Percentiles rank a stretch among this genome's conserved stretches.
These are phyloP conservation scores for Alternaria ethzedia DNA, from an alignment of 2,329 filamentous ascomycete species.

Conservation along the genomic window DNA sequence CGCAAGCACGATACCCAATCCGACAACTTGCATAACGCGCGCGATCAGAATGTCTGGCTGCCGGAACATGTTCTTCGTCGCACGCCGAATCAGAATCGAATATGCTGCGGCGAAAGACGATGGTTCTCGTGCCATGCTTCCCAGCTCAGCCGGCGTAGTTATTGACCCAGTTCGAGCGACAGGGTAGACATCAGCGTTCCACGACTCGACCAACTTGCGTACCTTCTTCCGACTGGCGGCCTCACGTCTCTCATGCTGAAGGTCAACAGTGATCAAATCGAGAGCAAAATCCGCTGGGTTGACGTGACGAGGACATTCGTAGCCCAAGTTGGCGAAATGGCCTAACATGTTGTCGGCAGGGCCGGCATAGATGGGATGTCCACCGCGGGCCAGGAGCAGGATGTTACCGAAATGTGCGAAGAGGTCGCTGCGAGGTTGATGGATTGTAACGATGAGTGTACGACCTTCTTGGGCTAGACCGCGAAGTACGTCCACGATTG, in stretches of 20 bases:
- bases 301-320: slow-evolving; percentile 70
- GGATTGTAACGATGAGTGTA: slow-evolving; percentile 77
- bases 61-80: slow-evolving; percentile 65
- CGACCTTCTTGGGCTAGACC: slow-evolving; percentile 75
- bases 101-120: slow-evolving; percentile 68
- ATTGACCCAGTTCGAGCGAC: slow-evolving; percentile 47
- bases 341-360: slow-evolving; percentile 67
- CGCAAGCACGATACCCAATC: slow-evolving; percentile 44
- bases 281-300: slow-evolving; percentile 81
- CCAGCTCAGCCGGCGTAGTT: slow-evolving; percentile 74
- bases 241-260: slow-evolving; percentile 70
- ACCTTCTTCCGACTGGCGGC: slow-evolving; percentile 68
- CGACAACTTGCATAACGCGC: slow-evolving; percentile 48
- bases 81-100: slow-evolving; percentile 71
- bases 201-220: slow-evolving; percentile 64
- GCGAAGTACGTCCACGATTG: slow-evolving; percentile 72
- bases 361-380: slow-evolving; percentile 71
- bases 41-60: slow-evolving; percentile 46
- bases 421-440: slow-evolving; percentile 76
- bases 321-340: slow-evolving; percentile 67
- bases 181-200: slow-evolving; percentile 52
- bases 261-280: slow-evolving; percentile 76
- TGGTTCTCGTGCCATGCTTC: slow-evolving; percentile 68
- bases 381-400: slow-evolving; percentile 72
- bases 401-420: slow-evolving; percentile 76